phyloP scores from a whole-genome alignment of 139 green algal genomes.

The Chlamydomonas sp. region DNA sequence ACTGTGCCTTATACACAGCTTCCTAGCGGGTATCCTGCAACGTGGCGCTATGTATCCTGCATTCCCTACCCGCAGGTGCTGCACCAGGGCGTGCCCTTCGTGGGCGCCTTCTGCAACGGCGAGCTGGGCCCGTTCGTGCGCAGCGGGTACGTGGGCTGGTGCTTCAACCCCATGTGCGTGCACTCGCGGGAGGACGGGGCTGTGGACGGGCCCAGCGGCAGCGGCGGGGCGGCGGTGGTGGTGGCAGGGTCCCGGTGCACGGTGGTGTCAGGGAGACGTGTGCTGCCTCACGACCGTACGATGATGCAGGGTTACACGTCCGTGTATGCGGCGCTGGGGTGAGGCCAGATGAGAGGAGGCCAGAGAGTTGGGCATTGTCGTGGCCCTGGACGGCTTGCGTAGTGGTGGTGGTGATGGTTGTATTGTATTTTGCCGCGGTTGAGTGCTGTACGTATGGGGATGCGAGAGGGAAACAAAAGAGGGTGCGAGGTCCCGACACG shows the following conservation, averaged over 20 bases:
- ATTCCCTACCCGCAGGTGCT: background rate
- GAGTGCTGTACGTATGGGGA: too few species aligned
- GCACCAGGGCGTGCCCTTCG: background rate
- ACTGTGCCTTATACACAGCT: background rate
- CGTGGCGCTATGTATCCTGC: background rate
- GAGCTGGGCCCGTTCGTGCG: conserved; percentile 32
- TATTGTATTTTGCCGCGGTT: too few species aligned
- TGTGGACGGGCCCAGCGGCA: background rate
- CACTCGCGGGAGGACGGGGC: background rate
- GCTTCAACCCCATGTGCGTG: conserved; percentile 30
- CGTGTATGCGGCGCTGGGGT: conserved; percentile 30
- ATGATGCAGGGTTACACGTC: conserved; percentile 31
- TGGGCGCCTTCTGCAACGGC: conserved; percentile 34
- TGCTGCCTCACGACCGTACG: conserved; percentile 5
- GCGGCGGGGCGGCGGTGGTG: background rate
- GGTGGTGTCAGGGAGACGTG: conserved; percentile 1
- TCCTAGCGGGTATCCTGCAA: background rate
- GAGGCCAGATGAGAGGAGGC: background rate
- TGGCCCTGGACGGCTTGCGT: too few species aligned
- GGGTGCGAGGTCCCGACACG: too few species aligned
- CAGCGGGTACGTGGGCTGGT: conserved; percentile 14
- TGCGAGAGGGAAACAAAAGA: too few species aligned
- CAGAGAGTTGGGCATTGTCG: too few species aligned
- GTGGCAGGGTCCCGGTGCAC: background rate
- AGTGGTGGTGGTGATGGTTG: too few species aligned